These are phyloP conservation scores for Ophiocordyceps camponoti-floridani DNA, from an alignment of 2,329 filamentous ascomycete species.

Conservation along the genomic window DNA sequence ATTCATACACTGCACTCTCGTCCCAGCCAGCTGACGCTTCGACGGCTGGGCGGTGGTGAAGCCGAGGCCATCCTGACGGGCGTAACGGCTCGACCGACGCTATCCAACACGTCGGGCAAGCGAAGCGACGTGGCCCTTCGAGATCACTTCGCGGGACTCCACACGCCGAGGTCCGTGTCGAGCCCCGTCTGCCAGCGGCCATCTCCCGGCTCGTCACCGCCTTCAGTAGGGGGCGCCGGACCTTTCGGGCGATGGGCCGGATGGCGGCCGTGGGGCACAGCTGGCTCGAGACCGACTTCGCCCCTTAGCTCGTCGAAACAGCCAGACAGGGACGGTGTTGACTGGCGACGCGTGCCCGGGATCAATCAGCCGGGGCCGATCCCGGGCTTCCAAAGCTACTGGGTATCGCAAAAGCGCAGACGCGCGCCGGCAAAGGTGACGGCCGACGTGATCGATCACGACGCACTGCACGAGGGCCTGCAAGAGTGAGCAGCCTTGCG, in stretches of 20 bases:
- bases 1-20: conserved; percentile 66
- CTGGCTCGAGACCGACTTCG: conserved; percentile 3
- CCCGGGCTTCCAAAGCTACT: conserved; percentile 47
- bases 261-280: conserved; percentile 28
- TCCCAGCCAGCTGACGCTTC: conserved; percentile 54
- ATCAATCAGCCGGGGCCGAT: conserved; percentile 67
- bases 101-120: conserved; percentile 26
- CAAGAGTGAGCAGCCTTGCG: conserved; percentile 8
- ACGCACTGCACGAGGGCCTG: conserved; percentile 42
- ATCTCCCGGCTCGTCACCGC: conserved; percentile 9
- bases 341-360: conserved; percentile 39
- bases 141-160: conserved; percentile 29
- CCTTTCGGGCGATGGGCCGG: conserved; percentile 25
- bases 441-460: conserved; percentile 37
- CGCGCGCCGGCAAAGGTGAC: conserved; percentile 37
- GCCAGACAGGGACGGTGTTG: conserved; percentile 13
- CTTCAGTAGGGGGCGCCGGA: conserved; percentile 8
- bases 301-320: conserved; percentile 4
- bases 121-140: conserved; percentile 38
- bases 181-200: conserved; percentile 12
- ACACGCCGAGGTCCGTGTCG: conserved; percentile 14
- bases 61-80: conserved; percentile 38
- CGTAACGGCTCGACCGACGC: conserved; percentile 40
- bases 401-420: conserved; percentile 30
- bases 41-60: conserved; percentile 25